phyloP scores from a whole-genome alignment of 106 monocot genomes.

The Vanilla planifolia region DNA sequence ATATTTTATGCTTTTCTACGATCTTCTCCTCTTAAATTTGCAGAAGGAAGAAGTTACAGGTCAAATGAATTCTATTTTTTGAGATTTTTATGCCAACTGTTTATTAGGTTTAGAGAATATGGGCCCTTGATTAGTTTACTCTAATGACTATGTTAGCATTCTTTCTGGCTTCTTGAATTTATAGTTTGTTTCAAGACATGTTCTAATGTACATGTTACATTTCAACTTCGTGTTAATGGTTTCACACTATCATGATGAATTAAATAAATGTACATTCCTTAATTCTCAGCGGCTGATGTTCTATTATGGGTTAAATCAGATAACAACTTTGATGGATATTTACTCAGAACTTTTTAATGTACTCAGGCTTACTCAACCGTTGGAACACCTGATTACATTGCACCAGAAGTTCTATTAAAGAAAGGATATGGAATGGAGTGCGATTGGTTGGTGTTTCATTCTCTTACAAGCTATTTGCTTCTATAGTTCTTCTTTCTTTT shows the following conservation, averaged over 20 bases:
- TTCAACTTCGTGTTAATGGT: too few species aligned
- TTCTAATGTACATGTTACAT: too few species aligned
- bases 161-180: too few species aligned
- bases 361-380: slow-evolving; percentile 21
- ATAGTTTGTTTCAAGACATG: too few species aligned
- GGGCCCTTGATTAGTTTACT: background rate
- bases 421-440: slow-evolving; percentile 28
- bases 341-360: background rate
- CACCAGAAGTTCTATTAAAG: slow-evolving; percentile 24
- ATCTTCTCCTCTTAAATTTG: background rate
- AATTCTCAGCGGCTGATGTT: too few species aligned
- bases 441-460: slow-evolving; percentile 15
- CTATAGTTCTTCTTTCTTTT: background rate
- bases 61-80: background rate
- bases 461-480: background rate
- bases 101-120: too few species aligned
- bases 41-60: background rate
- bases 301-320: background rate
- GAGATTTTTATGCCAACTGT: too few species aligned
- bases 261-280: too few species aligned
- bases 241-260: too few species aligned
- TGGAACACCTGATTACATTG: slow-evolving; percentile 27
- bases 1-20: background rate
- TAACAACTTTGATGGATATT: background rate
- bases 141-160: background rate